Evolutionary conservation across 345 rosid species (phyloP).

Genomic region (Nephelium lappaceum): DNA sequence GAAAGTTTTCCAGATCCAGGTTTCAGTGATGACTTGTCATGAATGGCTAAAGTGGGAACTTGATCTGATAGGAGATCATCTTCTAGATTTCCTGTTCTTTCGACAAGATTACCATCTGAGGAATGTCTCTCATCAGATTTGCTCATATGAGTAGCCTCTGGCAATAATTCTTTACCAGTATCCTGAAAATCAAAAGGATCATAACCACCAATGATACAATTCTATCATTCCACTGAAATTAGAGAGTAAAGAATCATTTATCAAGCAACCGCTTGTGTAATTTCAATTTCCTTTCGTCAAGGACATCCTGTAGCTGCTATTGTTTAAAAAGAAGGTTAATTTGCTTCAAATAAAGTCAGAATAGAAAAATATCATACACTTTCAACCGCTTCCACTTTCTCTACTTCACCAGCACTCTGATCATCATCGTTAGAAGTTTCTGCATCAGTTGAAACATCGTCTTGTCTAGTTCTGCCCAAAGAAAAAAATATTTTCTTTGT

Average conservation of each 20-base stretch:
- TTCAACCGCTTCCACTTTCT: conserved; percentile 52
- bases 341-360: background rate
- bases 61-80: conserved; percentile 70
- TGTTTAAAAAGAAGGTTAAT: background rate
- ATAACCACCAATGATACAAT: conserved; percentile 8
- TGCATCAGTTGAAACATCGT: conserved; percentile 52
- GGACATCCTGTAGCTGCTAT: background rate
- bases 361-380: conserved; percentile 45
- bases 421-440: conserved; percentile 60
- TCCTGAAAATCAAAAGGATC: conserved; percentile 44
- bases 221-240: background rate
- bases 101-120: conserved; percentile 44
- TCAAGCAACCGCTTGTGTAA: background rate
- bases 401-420: conserved; percentile 47
- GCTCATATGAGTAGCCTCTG: conserved; percentile 43
- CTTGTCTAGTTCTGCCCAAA: conserved; percentile 58
- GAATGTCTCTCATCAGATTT: conserved; percentile 50
- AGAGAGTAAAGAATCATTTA: conserved; percentile 12
- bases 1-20: conserved; percentile 43
- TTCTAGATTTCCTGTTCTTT: conserved; percentile 51
- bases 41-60: conserved; percentile 79
- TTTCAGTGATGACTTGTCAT: conserved; percentile 51
- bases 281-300: background rate
- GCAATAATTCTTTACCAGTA: conserved; percentile 42
- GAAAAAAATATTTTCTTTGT: background rate